Base-by-base conservation (phyloP, 495 filamentous ascomycete species). In the Paragyromitra xinjiangensis region DNA sequence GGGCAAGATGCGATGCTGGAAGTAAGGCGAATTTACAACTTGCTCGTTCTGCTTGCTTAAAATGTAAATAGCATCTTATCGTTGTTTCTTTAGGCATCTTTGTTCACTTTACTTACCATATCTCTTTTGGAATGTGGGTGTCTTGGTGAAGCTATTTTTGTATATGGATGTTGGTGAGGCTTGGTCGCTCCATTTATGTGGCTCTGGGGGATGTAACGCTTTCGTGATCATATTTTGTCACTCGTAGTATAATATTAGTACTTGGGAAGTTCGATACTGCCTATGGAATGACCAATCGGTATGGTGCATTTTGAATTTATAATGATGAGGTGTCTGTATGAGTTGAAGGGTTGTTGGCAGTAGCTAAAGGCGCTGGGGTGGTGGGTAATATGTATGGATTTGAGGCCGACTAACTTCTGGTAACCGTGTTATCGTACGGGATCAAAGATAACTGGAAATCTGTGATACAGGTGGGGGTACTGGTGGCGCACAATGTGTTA, bases 191-290 rank as follows among this genome's bases (percentile, higher is more conserved):
- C 45, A 29, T 48, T 11, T 37, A 34, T 26, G 19, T 59, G 14
- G 26, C 7, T 34, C 56, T 16, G 9, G 56, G 6, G 29, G 14
- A 56, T 39, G 56, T 8, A 16, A 12, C 24, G n/a, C 55, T 34
- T 29, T 16, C 12, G 2, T 45, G n/a, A 7, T 58, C 70, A 73
- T 56, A 11, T 2, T 0, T 6, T 73, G 65, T 73, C 70, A 73
- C 70, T 65, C 70, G 50, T 7, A 44, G 16, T 22, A 16, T 2
- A n/a, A 7, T 37, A 19, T 39, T 6, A 40, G 1, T 12, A 12
- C 34, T 68, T 44, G 19, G 39, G 5, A 2, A 3, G 42, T 24
- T n/a, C 24, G 34, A 39, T 39, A 1, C 45, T 14, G 44, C 14
- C 24, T 11, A 24, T 29, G 8, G 48, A 22, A 19, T 67, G 11